A percentile compares a stretch with the other conserved stretches of the same genome.
These are phyloP conservation scores for Punica granatum DNA, from an alignment of 345 rosid genomes.

Conservation along the genomic window DNA sequence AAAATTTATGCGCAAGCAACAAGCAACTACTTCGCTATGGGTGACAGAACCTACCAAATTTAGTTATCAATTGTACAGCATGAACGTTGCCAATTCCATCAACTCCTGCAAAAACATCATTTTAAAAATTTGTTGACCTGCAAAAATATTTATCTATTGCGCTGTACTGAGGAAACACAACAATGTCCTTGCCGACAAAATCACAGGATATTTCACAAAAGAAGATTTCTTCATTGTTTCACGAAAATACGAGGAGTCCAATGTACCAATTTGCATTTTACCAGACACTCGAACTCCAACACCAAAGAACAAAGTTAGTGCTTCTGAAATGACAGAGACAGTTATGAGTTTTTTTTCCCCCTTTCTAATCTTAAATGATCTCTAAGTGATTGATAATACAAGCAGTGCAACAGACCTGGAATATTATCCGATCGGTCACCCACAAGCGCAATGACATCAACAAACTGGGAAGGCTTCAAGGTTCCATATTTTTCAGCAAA, in stretches of 20 bases:
- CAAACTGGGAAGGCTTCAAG: slow-evolving; percentile 78
- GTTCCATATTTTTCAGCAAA: slow-evolving; percentile 72
- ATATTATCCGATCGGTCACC: slow-evolving; percentile 87
- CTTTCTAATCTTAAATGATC: too few relatives aligned
- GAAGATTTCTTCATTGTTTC: neutral
- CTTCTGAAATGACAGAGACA: neutral
- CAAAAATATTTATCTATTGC: neutral
- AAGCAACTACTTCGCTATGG: neutral
- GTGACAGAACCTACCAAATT: slow-evolving; percentile 52
- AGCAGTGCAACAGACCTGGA: slow-evolving; percentile 47
- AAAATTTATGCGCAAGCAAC: too few relatives aligned
- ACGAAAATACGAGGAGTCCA: neutral
- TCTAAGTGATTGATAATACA: too few relatives aligned
- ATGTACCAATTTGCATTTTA: neutral
- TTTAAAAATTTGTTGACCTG: neutral
- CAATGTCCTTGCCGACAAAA: neutral
- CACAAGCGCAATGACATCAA: slow-evolving; percentile 69
- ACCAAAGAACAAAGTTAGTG: neutral
- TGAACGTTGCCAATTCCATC: slow-evolving; percentile 74
- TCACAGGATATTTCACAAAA: neutral
- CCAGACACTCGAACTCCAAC: neutral
- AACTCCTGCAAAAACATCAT: slow-evolving; percentile 50
- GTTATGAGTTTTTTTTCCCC: too few relatives aligned
- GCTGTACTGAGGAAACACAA: neutral
- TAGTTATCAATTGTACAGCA: slow-evolving; percentile 64